Evolutionary conservation across 2,329 filamentous ascomycete genomes (phyloP), one percentile per base, ranked within the genome.

Genomic region (Penicillium verrucosum): DNA sequence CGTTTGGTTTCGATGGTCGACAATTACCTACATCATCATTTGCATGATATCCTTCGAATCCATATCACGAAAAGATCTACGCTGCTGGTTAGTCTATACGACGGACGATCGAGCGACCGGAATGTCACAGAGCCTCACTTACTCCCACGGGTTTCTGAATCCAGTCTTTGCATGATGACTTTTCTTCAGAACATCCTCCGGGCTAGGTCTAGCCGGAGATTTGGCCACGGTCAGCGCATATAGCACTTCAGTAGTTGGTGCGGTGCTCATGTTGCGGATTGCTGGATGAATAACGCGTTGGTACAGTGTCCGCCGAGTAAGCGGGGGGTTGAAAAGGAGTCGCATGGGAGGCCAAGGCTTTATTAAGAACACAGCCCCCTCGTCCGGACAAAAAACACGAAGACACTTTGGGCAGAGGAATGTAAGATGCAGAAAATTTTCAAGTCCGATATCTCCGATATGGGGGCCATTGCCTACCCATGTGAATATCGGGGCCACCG

Each of bases 121-220:
- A 9, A 48, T 46, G 18, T 16, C 14, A 38, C 16, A 25, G 21
- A 12, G 32, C 9, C 4, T 16, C 5, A 59, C 71, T 64, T 61
- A 78, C 70, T 75, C 71, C 76, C 76, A 79, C n/a, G 76, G 76
- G 57, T 78, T 79, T 30, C 66, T 64, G 54, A 77, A 79, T 5
- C 75, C 74, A 3, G 59, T 65, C 51, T 71, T 65, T 4, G 65
- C 56, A 63, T 79, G 77, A 60, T 77, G 76, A 12, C 63, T 70
- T 58, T 78, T 78, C 21, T 68, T 53, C 12, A 69, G 63, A 2
- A 71, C 71, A 67, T 77, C 75, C 9, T 77, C 74, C 1, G 76
- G 76, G 4, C 64, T 65, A 16, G 70, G 55, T 23, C 68, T 65
- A 10, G 65, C 62, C 2, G 72, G 65, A 23, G 75, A 69, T 1